Evolutionary conservation across 2,329 filamentous ascomycete genomes (phyloP).

Genomic region (Fusarium temperatum): DNA sequence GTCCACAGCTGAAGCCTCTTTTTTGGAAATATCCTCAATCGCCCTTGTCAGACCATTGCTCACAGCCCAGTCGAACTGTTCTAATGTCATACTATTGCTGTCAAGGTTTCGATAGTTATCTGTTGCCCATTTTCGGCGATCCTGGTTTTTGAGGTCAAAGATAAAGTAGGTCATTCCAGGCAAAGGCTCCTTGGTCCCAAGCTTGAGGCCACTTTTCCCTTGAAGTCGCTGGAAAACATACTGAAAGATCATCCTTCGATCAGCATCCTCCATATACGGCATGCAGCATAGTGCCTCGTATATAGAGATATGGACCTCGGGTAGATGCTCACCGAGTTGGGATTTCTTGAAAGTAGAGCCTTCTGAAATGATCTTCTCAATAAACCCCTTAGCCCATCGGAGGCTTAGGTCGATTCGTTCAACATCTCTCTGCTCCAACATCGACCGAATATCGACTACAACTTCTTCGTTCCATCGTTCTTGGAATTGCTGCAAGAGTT

Average conservation of each 20-base stretch:
- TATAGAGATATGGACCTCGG: constrained; percentile 77
- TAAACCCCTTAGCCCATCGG: constrained; percentile 62
- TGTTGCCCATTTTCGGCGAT: constrained; percentile 56
- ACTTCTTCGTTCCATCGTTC: constrained; percentile 64
- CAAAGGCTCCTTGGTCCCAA: constrained; percentile 75
- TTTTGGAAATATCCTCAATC: constrained; percentile 67
- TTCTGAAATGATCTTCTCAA: constrained; percentile 60
- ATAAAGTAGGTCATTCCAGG: constrained; percentile 88
- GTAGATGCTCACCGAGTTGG: constrained; percentile 57
- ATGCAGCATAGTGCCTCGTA: constrained; percentile 91
- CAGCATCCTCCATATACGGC: constrained; percentile 71
- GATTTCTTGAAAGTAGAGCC: constrained; percentile 58
- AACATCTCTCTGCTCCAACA: constrained; percentile 69
- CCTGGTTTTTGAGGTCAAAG: constrained; percentile 69
- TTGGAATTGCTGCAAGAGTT: constrained; percentile 69
- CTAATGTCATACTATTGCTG: constrained; percentile 67
- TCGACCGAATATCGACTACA: constrained; percentile 60
- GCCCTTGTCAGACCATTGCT: constrained; percentile 75
- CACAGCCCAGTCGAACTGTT: constrained; percentile 89
- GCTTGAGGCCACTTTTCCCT: constrained; percentile 78
- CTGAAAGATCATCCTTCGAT: constrained; percentile 72
- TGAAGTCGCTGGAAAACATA: constrained; percentile 80
- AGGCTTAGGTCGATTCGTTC: constrained; percentile 69
- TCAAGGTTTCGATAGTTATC: constrained; percentile 60
- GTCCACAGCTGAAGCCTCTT: constrained; percentile 52